These are phyloP conservation scores for Tripterygium wilfordii DNA, from an alignment of 177 flowering plant genomes.

Conservation along the genomic window DNA sequence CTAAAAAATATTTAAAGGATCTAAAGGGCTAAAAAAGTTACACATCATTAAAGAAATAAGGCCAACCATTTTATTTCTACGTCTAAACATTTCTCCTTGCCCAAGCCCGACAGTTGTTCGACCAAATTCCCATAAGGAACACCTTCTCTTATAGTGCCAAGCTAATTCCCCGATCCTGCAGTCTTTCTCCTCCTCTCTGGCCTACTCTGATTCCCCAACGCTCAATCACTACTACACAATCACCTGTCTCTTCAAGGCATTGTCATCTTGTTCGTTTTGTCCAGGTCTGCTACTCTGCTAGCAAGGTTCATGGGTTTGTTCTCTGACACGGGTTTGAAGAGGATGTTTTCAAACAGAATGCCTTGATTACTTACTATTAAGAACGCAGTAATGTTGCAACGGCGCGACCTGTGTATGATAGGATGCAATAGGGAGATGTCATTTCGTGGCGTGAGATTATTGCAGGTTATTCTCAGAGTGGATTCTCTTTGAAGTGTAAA, in stretches of 20 bases:
- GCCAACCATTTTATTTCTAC: slow-evolving; percentile 26
- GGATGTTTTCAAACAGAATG: slow-evolving; percentile 60
- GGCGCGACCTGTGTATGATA: slow-evolving; percentile 61
- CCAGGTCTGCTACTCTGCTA: too few relatives aligned
- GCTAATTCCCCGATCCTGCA: slow-evolving; percentile 51
- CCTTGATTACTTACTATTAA: slow-evolving; percentile 54
- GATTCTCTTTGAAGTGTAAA: slow-evolving; percentile 53
- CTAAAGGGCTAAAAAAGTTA: not conserved
- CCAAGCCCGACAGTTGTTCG: slow-evolving; percentile 66
- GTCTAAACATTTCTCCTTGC: slow-evolving; percentile 28
- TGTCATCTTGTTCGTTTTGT: slow-evolving; percentile 26
- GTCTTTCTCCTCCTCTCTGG: slow-evolving; percentile 32
- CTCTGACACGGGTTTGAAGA: slow-evolving; percentile 43
- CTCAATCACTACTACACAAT: slow-evolving; percentile 54
- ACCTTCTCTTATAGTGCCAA: slow-evolving; percentile 69
- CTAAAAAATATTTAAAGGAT: not conserved
- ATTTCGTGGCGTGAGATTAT: slow-evolving; percentile 84
- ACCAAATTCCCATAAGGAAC: slow-evolving; percentile 51
- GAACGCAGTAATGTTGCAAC: slow-evolving; percentile 34
- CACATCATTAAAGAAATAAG: not conserved
- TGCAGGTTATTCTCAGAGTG: slow-evolving; percentile 69
- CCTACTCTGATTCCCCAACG: slow-evolving; percentile 9
- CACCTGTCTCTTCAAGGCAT: slow-evolving; percentile 56
- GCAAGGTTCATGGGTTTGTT: slow-evolving; percentile 51
- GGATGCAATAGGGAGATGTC: slow-evolving; percentile 43